Evolutionary conservation across 2,329 filamentous ascomycete species (phyloP), one percentile per base, ranked within the genome.

Genomic region (Stachybotrys chartarum): DNA sequence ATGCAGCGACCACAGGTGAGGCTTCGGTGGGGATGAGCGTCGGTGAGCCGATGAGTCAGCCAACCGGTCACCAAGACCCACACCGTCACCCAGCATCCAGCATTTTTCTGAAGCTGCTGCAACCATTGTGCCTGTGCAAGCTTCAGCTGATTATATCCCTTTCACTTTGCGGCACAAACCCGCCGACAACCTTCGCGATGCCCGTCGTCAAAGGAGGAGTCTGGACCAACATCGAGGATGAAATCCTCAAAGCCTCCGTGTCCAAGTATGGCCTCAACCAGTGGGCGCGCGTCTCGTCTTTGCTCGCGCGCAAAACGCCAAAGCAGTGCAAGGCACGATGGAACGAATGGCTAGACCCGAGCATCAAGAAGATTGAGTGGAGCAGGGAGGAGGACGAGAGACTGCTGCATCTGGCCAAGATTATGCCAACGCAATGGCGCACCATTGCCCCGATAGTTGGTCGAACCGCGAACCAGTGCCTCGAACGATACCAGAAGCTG

Each of bases 271-370:
- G 91, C 52, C 81, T 96, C 58, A 94, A 96, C 69, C 94, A 99
- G 75, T 99, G 94, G 94, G 93, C 94, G 69, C 93, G 94, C 73
- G 94, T 97, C 60, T 97, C 94, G 55, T 97, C 94, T 56, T 84
- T 99, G 61, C 86, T 99, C 62, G 93, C 93, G 70, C 90, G 95
- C 68, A 99, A 99, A 75, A 97, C 94, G 35, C 87, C 94, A 53
- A 99, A 99, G 77, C 94, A 99, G 77, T 99, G 94, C 84, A 99
- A 99, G 77, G 93, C 94, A 58, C 83, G 94, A 76, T 99, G 94
- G 94, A 86, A 87, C 70, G 93, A 99, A 81, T 99, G 94, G 93
- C 83, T 99, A 62, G 94, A 99, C 69, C 94, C 94, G 18, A 90
- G 90, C 69, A 97, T 99, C 77, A 90, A 93, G 68, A 99, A 99